Evolutionary conservation across 306 rosid genomes (phyloP).

Genomic region (Pterocarpus macrocarpus): DNA sequence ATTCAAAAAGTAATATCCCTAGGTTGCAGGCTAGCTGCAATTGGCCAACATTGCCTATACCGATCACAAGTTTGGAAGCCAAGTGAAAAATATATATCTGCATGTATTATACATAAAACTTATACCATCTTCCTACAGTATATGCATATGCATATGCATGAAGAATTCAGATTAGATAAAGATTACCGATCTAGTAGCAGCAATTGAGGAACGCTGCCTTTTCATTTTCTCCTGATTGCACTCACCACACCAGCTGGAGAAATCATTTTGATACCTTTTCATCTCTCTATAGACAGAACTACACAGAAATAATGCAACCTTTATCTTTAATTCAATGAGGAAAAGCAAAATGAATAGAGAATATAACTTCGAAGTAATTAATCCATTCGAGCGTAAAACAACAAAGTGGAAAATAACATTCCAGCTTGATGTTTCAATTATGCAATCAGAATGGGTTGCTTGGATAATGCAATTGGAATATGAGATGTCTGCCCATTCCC

Average conservation of each 20-base stretch:
- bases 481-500: background rate
- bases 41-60: background rate
- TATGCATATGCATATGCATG: conserved; percentile 8
- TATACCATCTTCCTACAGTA: background rate
- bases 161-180: conserved; percentile 18
- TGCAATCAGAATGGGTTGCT: conserved; percentile 7
- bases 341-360: conserved; percentile 6
- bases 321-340: conserved; percentile 7
- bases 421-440: conserved; percentile 20
- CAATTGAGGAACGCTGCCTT: conserved; percentile 57
- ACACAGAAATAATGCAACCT: conserved; percentile 42
- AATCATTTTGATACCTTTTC: conserved; percentile 66
- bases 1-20: conserved; percentile 1
- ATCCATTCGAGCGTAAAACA: background rate
- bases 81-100: background rate
- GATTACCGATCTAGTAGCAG: conserved; percentile 56
- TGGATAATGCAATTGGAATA: background rate
- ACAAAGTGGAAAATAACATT: background rate
- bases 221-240: conserved; percentile 61
- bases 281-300: conserved; percentile 70
- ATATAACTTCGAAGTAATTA: background rate
- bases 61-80: background rate
- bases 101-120: conserved; percentile 30
- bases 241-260: conserved; percentile 70
- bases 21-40: conserved; percentile 22